These are phyloP conservation scores for Colletotrichum kahawae DNA, from an alignment of 2,329 filamentous ascomycete species.

Conservation along the genomic window DNA sequence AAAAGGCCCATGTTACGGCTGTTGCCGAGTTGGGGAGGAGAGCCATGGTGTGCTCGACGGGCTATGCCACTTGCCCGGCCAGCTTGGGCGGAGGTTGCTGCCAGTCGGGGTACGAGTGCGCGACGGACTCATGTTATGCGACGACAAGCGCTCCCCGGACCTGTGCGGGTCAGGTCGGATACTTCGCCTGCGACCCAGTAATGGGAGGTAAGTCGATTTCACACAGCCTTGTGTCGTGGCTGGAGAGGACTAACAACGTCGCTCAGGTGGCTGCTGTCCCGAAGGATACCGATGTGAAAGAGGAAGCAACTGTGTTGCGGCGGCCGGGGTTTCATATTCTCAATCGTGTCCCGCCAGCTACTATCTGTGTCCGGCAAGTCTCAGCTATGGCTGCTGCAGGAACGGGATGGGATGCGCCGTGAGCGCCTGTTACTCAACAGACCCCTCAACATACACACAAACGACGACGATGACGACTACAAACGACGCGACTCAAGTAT, in stretches of 20 bases:
- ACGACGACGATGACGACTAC: constrained; percentile 52
- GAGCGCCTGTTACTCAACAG: constrained; percentile 52
- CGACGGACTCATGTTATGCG: constrained; percentile 49
- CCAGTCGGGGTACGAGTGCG: constrained; percentile 53
- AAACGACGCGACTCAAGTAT: constrained; percentile 38
- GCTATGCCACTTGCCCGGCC: constrained; percentile 38
- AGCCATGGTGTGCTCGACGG: constrained; percentile 28
- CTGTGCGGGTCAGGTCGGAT: constrained; percentile 40
- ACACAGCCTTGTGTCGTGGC: background rate
- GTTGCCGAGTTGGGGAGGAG: constrained; percentile 8
- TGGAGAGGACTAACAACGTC: background rate
- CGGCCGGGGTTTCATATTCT: constrained; percentile 44
- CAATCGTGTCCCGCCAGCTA: constrained; percentile 49
- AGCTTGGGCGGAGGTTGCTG: constrained; percentile 53
- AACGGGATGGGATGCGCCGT: constrained; percentile 54
- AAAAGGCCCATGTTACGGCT: constrained; percentile 28
- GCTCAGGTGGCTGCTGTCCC: constrained; percentile 49
- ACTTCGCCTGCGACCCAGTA: constrained; percentile 44
- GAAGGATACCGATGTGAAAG: constrained; percentile 48
- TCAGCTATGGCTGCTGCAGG: constrained; percentile 59
- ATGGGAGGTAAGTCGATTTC: constrained; percentile 35
- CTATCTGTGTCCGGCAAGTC: constrained; percentile 53
- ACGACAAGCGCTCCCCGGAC: constrained; percentile 48
- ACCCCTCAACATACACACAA: constrained; percentile 48
- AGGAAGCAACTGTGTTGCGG: constrained; percentile 45